Evolutionary conservation across 208 protist species (phyloP), one percentile per base, ranked within the genome.

Genomic region (Wallacemonas rigidus): DNA sequence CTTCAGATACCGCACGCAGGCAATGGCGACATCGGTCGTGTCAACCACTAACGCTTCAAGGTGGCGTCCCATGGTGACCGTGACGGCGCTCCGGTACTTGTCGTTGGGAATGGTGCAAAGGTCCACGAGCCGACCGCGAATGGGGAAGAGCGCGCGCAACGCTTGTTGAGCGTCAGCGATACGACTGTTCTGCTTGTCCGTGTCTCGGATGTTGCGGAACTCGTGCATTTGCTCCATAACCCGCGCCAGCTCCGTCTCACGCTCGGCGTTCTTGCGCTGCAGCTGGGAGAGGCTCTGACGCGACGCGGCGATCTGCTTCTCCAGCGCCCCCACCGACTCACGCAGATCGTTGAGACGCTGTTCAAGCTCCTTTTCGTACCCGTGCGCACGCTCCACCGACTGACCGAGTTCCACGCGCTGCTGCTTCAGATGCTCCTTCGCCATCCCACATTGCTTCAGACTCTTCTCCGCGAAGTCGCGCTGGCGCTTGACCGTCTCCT

Each of bases 11-110:
- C 91, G 74, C 53, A 99, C 97, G 78, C 98, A 99, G 45, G 88
- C 89, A 44, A 95, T 89, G 1, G 98, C 97, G 1, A 90, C 88
- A 38, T 92, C 82, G 26, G 95, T 90, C 9, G 82, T 97, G 57
- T 99, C 98, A 6, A 99, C 97, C 12, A 99, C 93, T 65, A 99
- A 87, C 0, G 98, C 95, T 57, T 99, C 96, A 48, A 99, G 88
- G 53, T 98, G 92, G 50, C 94, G 97, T 40, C 99, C 99, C 64
- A 99, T 84, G 1, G 97, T 97, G 26, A 99, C 92, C 8, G 97
- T 97, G 2, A 99, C 82, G 2, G 98, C 98, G 56, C 93, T 82
- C 47, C 92, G 76, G 82, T 99, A 98, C 54, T 91, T 89, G 4
- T 92, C 82, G 56, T 98, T 86, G 26, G 85, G 89, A 17, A 98